These are phyloP conservation scores for Fusarium guadeloupense DNA, from an alignment of 2,329 filamentous ascomycete species.

Conservation along the genomic window DNA sequence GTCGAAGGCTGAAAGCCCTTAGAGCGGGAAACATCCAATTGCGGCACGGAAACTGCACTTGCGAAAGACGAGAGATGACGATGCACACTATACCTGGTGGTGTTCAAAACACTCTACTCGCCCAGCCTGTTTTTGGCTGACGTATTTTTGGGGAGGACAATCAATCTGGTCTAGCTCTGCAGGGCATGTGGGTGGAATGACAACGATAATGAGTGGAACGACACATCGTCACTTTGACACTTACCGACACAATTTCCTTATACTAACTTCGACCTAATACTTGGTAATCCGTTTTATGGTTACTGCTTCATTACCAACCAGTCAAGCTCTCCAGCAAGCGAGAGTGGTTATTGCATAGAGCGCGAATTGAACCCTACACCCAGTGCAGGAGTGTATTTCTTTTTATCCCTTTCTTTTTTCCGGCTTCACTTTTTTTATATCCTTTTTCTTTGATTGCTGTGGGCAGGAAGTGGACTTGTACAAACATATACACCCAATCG, in stretches of 20 bases:
- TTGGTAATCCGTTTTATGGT: not conserved
- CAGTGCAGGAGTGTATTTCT: constrained; percentile 10
- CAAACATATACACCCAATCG: constrained; percentile 44
- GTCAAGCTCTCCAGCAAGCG: not conserved
- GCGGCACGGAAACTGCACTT: constrained; percentile 5
- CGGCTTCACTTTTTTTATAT: constrained; percentile 1
- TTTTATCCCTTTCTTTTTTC: constrained; percentile 12
- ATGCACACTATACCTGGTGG: constrained; percentile 16
- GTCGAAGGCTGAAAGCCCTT: not conserved
- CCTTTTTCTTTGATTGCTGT: constrained; percentile 37
- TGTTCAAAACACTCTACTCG: constrained; percentile 10
- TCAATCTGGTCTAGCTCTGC: constrained; percentile 6
- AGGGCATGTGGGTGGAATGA: constrained; percentile 17
- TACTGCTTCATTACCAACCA: constrained; percentile 11
- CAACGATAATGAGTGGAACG: constrained; percentile 26
- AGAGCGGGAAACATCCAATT: constrained; percentile 7
- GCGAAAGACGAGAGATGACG: constrained; percentile 8
- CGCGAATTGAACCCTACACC: constrained; percentile 11
- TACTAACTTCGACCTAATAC: constrained; percentile 30
- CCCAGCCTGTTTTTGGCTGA: constrained; percentile 2
- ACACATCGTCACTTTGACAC: constrained; percentile 2
- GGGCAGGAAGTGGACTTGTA: constrained; percentile 43
- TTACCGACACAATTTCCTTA: constrained; percentile 9
- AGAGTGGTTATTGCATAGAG: constrained; percentile 11
- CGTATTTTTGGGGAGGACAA: not conserved